These are phyloP conservation scores for Dothistroma pini DNA, from an alignment of 2,329 filamentous ascomycete species.

Conservation along the genomic window DNA sequence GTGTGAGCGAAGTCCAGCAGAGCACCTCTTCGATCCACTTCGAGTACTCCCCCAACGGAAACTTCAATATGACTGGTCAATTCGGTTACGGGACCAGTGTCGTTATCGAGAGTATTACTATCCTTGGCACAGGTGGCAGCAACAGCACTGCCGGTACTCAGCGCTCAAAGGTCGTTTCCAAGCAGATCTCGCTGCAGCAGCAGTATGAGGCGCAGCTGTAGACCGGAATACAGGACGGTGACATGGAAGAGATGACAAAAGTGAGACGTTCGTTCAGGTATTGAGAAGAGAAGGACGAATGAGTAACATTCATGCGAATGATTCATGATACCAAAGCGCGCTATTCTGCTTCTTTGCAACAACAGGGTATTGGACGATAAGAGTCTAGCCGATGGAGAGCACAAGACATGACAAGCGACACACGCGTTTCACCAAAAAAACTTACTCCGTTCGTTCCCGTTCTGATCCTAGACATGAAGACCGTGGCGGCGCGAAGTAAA, in stretches of 20 bases:
- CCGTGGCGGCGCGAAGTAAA: no score
- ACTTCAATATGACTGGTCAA: conserved; percentile 16
- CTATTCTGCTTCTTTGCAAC: neutral
- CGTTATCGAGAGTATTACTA: conserved; percentile 48
- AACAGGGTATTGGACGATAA: neutral
- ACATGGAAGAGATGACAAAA: neutral
- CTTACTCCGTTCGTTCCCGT: no score
- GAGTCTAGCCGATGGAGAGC: neutral
- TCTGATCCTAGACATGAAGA: no score
- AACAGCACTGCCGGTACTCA: neutral
- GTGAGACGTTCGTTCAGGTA: neutral
- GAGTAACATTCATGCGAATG: neutral
- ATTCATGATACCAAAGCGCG: neutral
- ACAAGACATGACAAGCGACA: neutral
- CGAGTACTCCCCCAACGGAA: conserved; percentile 40
- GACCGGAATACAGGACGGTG: neutral
- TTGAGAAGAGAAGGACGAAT: neutral
- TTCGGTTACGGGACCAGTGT: conserved; percentile 43
- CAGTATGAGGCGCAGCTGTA: conserved; percentile 6
- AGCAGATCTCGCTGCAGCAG: conserved; percentile 8
- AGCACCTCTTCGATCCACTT: conserved; percentile 58
- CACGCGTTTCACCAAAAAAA: no score
- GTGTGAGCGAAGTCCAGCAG: conserved; percentile 61
- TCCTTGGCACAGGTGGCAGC: conserved; percentile 40
- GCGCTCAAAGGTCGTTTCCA: conserved; percentile 1